phyloP scores from a whole-genome alignment of 345 rosid genomes.

The Hevea brasiliensis region DNA sequence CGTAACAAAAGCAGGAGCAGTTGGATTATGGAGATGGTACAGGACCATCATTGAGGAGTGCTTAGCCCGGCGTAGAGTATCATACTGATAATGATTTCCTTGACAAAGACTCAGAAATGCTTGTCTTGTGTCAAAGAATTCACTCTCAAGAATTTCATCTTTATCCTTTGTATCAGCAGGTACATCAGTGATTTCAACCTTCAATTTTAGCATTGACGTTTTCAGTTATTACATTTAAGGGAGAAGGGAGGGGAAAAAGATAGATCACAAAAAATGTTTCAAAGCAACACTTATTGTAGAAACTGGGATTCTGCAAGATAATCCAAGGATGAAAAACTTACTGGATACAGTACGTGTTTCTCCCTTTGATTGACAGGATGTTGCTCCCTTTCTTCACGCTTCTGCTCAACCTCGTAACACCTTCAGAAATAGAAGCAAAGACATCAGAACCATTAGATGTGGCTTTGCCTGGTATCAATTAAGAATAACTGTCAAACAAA shows the following conservation, averaged over 20 bases:
- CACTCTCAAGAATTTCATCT: conserved; percentile 98
- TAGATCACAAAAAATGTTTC: not conserved
- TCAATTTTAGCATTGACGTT: conserved; percentile 22
- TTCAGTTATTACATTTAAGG: conserved; percentile 14
- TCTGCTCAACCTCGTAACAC: conserved; percentile 84
- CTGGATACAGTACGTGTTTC: conserved; percentile 68
- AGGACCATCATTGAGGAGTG: conserved; percentile 99
- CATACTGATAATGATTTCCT: conserved; percentile 99
- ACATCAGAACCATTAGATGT: conserved; percentile 12
- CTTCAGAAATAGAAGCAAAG: conserved; percentile 41
- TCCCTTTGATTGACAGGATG: conserved; percentile 82
- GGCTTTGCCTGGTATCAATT: not conserved
- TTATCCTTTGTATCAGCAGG: conserved; percentile 80
- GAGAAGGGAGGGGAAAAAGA: not conserved
- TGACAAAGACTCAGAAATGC: conserved; percentile 98
- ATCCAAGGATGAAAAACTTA: conserved; percentile 41
- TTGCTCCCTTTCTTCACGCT: conserved; percentile 79
- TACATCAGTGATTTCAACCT: conserved; percentile 71
- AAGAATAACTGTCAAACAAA: not conserved
- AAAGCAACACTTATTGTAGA: conserved; percentile 13
- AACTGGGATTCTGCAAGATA: not conserved
- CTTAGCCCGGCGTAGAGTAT: conserved; percentile 94
- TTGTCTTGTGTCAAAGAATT: conserved; percentile 95
- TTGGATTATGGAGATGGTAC: conserved; percentile 97
- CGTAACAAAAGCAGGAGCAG: conserved; percentile 95